These are phyloP conservation scores for Globisporangium heterothallicum DNA, from an alignment of 352 stramenopile species.

Conservation along the genomic window DNA sequence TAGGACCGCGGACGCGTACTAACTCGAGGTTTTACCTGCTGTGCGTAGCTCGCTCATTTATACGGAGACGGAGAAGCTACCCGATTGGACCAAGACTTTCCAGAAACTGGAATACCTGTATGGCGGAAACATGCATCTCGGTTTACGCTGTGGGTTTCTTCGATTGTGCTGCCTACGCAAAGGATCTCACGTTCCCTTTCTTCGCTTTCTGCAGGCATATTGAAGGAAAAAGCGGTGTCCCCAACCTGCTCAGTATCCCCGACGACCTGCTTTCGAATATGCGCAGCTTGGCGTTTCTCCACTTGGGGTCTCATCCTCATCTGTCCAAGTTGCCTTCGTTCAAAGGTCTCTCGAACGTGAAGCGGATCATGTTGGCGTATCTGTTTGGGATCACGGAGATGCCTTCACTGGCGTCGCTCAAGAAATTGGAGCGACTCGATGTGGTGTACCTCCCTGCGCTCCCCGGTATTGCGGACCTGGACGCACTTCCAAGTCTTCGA, in stretches of 20 bases:
- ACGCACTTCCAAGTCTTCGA: slow-evolving; percentile 13
- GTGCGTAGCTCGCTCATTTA: slow-evolving; percentile 29
- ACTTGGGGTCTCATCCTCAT: slow-evolving; percentile 18
- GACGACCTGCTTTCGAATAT: slow-evolving; percentile 24
- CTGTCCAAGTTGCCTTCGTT: slow-evolving; percentile 22
- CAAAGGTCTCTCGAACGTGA: slow-evolving; percentile 25
- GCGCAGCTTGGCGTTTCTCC: slow-evolving; percentile 23
- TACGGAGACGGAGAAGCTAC: slow-evolving; percentile 12
- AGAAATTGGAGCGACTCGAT: slow-evolving; percentile 19
- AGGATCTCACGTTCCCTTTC: no score
- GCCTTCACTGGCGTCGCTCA: slow-evolving; percentile 14
- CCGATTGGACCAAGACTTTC: slow-evolving; percentile 19
- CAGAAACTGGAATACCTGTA: slow-evolving; percentile 32
- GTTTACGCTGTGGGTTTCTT: no score
- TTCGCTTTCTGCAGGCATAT: slow-evolving; percentile 29
- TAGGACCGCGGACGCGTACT: no score
- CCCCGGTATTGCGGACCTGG: slow-evolving; percentile 19
- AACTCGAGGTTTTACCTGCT: no score
- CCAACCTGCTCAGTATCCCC: slow-evolving; percentile 1
- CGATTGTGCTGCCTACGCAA: no score
- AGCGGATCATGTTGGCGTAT: slow-evolving; percentile 20
- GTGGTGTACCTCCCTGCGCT: slow-evolving; percentile 12
- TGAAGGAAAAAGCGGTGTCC: slow-evolving; percentile 11
- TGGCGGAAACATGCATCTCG: no score
- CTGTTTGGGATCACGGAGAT: slow-evolving; percentile 15